These are phyloP conservation scores for Aschersonia sp. DNA, from an alignment of 2,329 filamentous ascomycete species.

Conservation along the genomic window DNA sequence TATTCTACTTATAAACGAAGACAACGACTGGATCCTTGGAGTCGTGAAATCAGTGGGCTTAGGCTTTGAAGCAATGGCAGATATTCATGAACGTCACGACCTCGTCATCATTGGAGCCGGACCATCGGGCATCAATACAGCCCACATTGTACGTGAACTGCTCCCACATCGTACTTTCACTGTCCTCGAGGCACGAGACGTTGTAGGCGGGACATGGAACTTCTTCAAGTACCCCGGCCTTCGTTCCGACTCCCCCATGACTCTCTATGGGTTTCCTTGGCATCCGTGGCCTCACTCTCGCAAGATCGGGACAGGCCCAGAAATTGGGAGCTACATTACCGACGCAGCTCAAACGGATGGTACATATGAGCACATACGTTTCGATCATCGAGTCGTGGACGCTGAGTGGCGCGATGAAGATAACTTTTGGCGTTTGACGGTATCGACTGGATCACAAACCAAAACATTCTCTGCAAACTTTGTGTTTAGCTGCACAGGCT, in stretches of 20 bases:
- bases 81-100: slow-evolving; percentile 22
- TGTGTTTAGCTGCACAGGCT: slow-evolving; percentile 47
- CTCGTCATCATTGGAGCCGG: slow-evolving; percentile 57
- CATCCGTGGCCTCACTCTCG: slow-evolving; percentile 47
- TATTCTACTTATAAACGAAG: too few relatives aligned
- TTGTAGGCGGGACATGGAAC: slow-evolving; percentile 65
- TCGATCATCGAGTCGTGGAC: slow-evolving; percentile 30
- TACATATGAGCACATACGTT: slow-evolving; percentile 39
- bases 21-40: too few relatives aligned
- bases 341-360: slow-evolving; percentile 34
- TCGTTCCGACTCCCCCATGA: slow-evolving; percentile 49
- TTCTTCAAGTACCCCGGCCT: slow-evolving; percentile 67
- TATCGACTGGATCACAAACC: slow-evolving; percentile 16
- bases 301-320: slow-evolving; percentile 34
- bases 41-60: too few relatives aligned
- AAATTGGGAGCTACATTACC: slow-evolving; percentile 40
- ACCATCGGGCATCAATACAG: slow-evolving; percentile 61
- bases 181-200: slow-evolving; percentile 52
- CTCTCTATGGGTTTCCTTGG: slow-evolving; percentile 54
- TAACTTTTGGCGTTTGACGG: slow-evolving; percentile 39
- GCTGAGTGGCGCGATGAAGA: slow-evolving; percentile 39
- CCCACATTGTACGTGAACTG: slow-evolving; percentile 46
- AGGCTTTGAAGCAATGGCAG: not conserved
- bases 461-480: slow-evolving; percentile 30
- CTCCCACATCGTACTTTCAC: slow-evolving; percentile 43